These are phyloP conservation scores for Lepidium didymum DNA, from an alignment of 345 rosid species.

Conservation along the genomic window DNA sequence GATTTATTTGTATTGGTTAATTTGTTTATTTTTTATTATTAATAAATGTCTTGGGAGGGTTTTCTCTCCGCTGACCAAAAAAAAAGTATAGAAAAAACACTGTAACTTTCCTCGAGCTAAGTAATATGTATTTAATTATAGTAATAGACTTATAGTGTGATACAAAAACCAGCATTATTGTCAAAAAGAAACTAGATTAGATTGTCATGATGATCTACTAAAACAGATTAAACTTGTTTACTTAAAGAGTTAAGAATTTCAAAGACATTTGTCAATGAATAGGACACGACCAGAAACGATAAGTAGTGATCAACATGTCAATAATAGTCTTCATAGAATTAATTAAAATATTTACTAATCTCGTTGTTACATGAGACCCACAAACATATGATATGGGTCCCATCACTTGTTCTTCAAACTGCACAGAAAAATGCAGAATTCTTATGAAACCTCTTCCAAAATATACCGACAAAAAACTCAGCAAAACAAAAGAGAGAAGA, in stretches of 20 bases:
- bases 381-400: constrained; percentile 28
- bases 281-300: not conserved
- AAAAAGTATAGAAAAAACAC: not conserved
- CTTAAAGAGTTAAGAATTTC: not conserved
- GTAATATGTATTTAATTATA: constrained; percentile 6
- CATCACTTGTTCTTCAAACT: constrained; percentile 25
- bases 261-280: constrained; percentile 18
- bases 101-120: constrained; percentile 17
- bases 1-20: too few relatives aligned
- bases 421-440: constrained; percentile 15
- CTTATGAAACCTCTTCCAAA: constrained; percentile 10
- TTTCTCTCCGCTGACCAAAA: too few relatives aligned
- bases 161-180: constrained; percentile 13
- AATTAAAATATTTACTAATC: constrained; percentile 10
- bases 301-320: constrained; percentile 33
- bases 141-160: constrained; percentile 7
- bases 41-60: too few relatives aligned
- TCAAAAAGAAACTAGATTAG: constrained; percentile 2
- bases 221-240: not conserved
- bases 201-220: not conserved
- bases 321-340: constrained; percentile 15
- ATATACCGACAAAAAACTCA: not conserved
- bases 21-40: too few relatives aligned
- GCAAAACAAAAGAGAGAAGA: constrained; percentile 6
- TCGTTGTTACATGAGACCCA: constrained; percentile 31